phyloP scores from a whole-genome alignment of 176 grass and related monocot genomes.

The Bolboschoenus planiculmis region DNA sequence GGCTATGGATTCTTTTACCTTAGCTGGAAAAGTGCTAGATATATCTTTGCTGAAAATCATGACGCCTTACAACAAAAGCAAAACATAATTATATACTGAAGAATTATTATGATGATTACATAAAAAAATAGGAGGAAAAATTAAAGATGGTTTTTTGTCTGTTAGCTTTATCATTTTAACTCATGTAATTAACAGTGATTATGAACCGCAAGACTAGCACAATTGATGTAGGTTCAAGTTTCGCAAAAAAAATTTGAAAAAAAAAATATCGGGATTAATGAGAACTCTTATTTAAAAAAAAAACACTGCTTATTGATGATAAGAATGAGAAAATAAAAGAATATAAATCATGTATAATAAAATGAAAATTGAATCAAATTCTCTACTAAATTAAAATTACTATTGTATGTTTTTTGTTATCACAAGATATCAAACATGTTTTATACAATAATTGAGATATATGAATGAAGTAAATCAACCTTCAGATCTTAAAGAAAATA shows the following conservation, averaged over 20 bases:
- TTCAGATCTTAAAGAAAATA: not conserved
- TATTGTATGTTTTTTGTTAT: not conserved
- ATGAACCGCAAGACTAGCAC: too few species aligned
- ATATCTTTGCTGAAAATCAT: conserved; percentile 18
- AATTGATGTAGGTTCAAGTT: too few species aligned
- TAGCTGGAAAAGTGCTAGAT: conserved; percentile 2
- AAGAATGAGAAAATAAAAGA: not conserved
- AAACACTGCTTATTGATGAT: not conserved
- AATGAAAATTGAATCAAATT: not conserved
- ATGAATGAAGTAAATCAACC: not conserved
- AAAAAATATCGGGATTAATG: too few species aligned
- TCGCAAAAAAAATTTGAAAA: too few species aligned
- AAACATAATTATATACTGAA: not conserved
- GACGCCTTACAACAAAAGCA: not conserved
- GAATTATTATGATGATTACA: not conserved
- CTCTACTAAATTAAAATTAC: not conserved
- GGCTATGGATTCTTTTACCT: not conserved
- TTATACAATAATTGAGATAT: not conserved
- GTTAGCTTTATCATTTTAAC: not conserved
- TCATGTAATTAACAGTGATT: too few species aligned
- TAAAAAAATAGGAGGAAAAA: not conserved
- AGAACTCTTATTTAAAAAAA: too few species aligned
- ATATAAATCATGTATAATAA: not conserved
- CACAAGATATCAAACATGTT: not conserved
- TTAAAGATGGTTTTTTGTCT: not conserved